A percentile compares a stretch with the other conserved stretches of the same genome.
Conservation (phyloP, 2,329 filamentous ascomycete genomes). For the Graphilbum ipis-grandicollis region DNA sequence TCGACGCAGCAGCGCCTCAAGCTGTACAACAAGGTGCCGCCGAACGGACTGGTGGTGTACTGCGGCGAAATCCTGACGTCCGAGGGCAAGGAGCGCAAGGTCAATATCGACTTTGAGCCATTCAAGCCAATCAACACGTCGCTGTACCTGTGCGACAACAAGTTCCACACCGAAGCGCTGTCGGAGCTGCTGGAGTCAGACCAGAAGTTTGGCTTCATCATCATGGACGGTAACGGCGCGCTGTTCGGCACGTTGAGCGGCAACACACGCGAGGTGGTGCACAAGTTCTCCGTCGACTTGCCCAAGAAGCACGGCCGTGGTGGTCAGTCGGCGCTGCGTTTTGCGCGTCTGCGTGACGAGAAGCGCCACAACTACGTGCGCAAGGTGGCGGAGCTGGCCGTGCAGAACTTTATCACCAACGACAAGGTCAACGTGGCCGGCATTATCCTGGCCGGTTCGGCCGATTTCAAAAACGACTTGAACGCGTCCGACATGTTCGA, state of each 20-base stretch:
- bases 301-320: constrained; percentile 99
- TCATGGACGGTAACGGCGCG: constrained; percentile 98
- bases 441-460: constrained; percentile 86
- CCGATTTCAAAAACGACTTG: constrained; percentile 98
- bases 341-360: constrained; percentile 96
- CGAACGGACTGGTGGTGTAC: constrained; percentile 95
- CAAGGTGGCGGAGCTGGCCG: constrained; percentile 92
- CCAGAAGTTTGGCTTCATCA: constrained; percentile 98
- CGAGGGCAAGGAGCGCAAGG: constrained; percentile 97
- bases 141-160: constrained; percentile 98
- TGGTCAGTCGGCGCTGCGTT: constrained; percentile 98
- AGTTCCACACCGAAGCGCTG: constrained; percentile 95
- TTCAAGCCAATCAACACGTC: constrained; percentile 99
- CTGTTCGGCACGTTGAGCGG: constrained; percentile 93
- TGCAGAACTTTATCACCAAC: constrained; percentile 96
- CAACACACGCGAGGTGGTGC: constrained; percentile 89
- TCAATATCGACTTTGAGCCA: constrained; percentile 99
- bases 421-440: constrained; percentile 98
- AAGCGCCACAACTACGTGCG: constrained; percentile 99
- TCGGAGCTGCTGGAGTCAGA: constrained; percentile 96
- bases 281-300: constrained; percentile 97
- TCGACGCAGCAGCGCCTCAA: constrained; percentile 98
- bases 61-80: constrained; percentile 99
- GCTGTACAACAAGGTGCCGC: constrained; percentile 96
- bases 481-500: constrained; percentile 98